Base-by-base conservation (phyloP, 2,329 filamentous ascomycete genomes). In the Cyphellophora europaea region DNA sequence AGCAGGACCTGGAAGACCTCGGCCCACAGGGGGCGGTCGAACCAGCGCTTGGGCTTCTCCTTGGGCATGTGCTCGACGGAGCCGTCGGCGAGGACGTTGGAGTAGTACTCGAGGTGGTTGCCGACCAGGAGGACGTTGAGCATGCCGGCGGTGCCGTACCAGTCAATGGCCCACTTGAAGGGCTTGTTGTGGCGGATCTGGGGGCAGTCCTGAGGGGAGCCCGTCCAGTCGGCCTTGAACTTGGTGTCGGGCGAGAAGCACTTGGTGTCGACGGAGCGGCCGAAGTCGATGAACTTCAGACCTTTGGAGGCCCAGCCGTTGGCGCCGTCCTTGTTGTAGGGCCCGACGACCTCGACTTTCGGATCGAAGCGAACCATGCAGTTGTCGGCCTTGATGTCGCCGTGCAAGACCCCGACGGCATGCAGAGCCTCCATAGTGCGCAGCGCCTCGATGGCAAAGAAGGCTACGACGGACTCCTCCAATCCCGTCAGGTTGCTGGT, bases 131-230 rank as follows among this genome's bases (percentile, higher is more conserved):
- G 72, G 28, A 77, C 81, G 60, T 98, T 87, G 4, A 96, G 68
- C 15, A 85, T 83, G 4, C 86, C 87, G 0, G 91, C 91, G 0
- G 95, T 71, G 10, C 91, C 91, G 57, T 93, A 85, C 51, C 96
- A 93, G 63, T 98, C 91, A 47, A 95, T 85, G 57, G 98, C 91
- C 66, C 87, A 95, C 2, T 89, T 96, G 91, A 91, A 98, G 1
- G 88, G 87, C 1, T 89, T 74, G 37, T 86, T 74, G 62, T 98
- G 89, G 30, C 88, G 81, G 74, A 96, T 94, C 67, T 98, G 91
- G 12, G 84, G 81, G 58, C 91, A 98, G 60, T 98, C 91, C 34
- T 86, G 80, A 15, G 82, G 72, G 11, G 74, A 76, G 0, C 85
- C 87, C 58, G 91, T 83, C 91, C 91, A 98, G 62, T 98, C 91